These are phyloP conservation scores for Lachancea quebecensis DNA, from an alignment of 805 yeast species.

Conservation along the genomic window DNA sequence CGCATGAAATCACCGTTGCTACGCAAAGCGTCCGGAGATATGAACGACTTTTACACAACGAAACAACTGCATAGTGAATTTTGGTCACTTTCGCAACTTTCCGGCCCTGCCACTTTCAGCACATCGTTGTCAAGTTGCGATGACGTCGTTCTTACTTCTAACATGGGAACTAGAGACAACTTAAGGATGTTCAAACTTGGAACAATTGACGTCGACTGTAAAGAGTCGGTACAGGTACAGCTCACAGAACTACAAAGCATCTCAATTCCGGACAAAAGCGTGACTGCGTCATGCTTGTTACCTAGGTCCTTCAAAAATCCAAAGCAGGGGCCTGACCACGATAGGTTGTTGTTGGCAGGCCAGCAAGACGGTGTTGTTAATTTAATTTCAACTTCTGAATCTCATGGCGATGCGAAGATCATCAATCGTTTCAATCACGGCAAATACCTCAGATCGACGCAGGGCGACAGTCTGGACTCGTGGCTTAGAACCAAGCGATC, in stretches of 20 bases:
- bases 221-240: conserved; percentile 4
- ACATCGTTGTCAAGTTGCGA: conserved; percentile 12
- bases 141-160: conserved; percentile 16
- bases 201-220: background rate
- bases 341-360: conserved; percentile 49
- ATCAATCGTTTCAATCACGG: conserved; percentile 73
- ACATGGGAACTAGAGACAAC: conserved; percentile 12
- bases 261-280: conserved; percentile 22
- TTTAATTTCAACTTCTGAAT: conserved; percentile 48
- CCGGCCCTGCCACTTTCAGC: conserved; percentile 10
- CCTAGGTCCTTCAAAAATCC: conserved; percentile 6
- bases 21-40: conserved; percentile 25
- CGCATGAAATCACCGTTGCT: conserved; percentile 19
- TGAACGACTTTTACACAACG: conserved; percentile 24
- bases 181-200: conserved; percentile 13
- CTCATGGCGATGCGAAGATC: conserved; percentile 58
- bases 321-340: conserved; percentile 11
- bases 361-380: conserved; percentile 72
- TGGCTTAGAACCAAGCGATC: conserved; percentile 13
- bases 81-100: conserved; percentile 14
- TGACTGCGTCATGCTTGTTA: conserved; percentile 13
- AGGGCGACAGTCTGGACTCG: conserved; percentile 11
- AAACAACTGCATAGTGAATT: conserved; percentile 23
- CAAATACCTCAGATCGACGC: conserved; percentile 43
- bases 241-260: conserved; percentile 20